Evolutionary conservation across 306 rosid genomes (phyloP).

Genomic region (Phaseolus lunatus): DNA sequence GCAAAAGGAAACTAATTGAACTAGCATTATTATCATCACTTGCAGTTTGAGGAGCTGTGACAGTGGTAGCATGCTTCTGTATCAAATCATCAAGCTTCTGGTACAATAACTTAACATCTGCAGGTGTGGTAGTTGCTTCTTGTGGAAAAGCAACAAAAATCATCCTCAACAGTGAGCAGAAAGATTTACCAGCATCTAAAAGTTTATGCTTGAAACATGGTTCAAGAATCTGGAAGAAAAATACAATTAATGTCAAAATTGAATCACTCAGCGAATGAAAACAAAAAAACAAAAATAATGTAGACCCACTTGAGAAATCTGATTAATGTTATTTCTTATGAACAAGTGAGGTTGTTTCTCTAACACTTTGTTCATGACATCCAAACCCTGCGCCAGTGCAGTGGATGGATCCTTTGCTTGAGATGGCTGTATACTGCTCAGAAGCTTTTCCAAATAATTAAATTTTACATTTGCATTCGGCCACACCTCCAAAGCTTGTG

Average conservation of each 20-base stretch:
- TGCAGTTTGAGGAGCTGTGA: slow-evolving; percentile 77
- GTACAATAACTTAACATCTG: slow-evolving; percentile 78
- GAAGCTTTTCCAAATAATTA: slow-evolving; percentile 92
- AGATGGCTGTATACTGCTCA: slow-evolving; percentile 97
- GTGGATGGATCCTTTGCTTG: slow-evolving; percentile 99
- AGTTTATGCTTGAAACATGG: slow-evolving; percentile 96
- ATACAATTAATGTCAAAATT: slow-evolving; percentile 22
- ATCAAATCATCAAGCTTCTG: slow-evolving; percentile 96
- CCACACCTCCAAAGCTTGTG: slow-evolving; percentile 99
- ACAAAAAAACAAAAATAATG: background rate
- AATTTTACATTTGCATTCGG: slow-evolving; percentile 96
- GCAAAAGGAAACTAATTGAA: slow-evolving; percentile 85
- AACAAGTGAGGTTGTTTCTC: slow-evolving; percentile 99
- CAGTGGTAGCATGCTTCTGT: slow-evolving; percentile 76
- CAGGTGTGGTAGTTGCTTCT: slow-evolving; percentile 79
- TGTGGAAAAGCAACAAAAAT: slow-evolving; percentile 93
- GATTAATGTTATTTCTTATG: slow-evolving; percentile 88
- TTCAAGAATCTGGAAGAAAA: slow-evolving; percentile 84
- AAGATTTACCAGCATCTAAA: slow-evolving; percentile 92
- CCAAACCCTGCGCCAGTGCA: slow-evolving; percentile 98
- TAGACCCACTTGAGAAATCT: slow-evolving; percentile 90
- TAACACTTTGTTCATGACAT: slow-evolving; percentile 97
- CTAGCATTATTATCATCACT: slow-evolving; percentile 79
- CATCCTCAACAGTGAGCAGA: slow-evolving; percentile 95
- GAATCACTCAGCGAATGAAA: slow-evolving; percentile 28